Evolutionary conservation across 2,329 filamentous ascomycete species (phyloP).

Genomic region (Claviceps arundinis): DNA sequence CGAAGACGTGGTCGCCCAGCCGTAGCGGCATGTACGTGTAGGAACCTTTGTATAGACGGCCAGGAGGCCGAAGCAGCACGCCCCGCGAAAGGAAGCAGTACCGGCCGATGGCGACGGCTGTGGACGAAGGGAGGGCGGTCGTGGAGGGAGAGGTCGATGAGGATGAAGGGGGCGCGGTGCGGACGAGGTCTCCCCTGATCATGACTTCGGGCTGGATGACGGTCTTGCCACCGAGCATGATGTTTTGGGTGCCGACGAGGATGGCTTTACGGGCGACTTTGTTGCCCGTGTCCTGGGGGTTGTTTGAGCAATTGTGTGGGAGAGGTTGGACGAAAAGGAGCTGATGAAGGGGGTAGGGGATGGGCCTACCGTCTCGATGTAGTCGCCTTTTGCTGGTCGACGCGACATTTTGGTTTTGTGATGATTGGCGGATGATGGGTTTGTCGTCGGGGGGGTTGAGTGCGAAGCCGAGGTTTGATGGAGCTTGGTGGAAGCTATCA

Average conservation of each 20-base stretch:
- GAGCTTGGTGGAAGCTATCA: too few relatives aligned
- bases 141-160: slow-evolving; percentile 24
- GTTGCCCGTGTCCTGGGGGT: slow-evolving; percentile 78
- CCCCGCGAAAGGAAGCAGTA: slow-evolving; percentile 80
- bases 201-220: slow-evolving; percentile 93
- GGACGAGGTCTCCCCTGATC: slow-evolving; percentile 78
- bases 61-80: slow-evolving; percentile 69
- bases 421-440: too few relatives aligned
- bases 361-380: slow-evolving; percentile 74
- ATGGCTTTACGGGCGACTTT: slow-evolving; percentile 88
- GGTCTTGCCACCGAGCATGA: slow-evolving; percentile 91
- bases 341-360: neutral
- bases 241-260: slow-evolving; percentile 92
- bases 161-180: slow-evolving; percentile 29
- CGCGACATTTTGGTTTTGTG: slow-evolving; percentile 47
- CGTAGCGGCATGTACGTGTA: slow-evolving; percentile 82
- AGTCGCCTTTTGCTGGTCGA: slow-evolving; percentile 74
- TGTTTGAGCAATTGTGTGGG: neutral
- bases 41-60: slow-evolving; percentile 63
- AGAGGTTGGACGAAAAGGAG: too few relatives aligned
- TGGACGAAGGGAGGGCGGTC: slow-evolving; percentile 36
- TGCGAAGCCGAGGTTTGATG: neutral
- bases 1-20: slow-evolving; percentile 87
- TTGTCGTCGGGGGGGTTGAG: neutral
- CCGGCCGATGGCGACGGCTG: slow-evolving; percentile 74